phyloP scores from a whole-genome alignment of 768 basidiomycete genomes.

The Collybia mongolica region DNA sequence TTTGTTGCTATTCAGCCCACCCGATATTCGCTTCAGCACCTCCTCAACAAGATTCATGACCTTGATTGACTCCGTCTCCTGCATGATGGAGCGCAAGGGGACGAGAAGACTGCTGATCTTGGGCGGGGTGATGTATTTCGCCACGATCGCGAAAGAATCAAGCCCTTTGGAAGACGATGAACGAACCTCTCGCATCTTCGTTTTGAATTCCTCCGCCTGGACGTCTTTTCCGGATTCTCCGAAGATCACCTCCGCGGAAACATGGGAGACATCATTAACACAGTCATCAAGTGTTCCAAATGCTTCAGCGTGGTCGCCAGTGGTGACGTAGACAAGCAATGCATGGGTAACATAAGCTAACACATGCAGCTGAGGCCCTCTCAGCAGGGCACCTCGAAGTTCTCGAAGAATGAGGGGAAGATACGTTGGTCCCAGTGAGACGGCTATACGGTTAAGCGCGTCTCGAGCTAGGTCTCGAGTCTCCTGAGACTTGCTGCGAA shows the following conservation, averaged over 20 bases:
- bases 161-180: conserved; percentile 80
- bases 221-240: conserved; percentile 92
- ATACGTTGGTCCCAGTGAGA: conserved; percentile 69
- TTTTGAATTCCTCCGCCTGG: conserved; percentile 87
- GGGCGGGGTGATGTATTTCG: conserved; percentile 73
- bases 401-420: conserved; percentile 76
- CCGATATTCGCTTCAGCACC: conserved; percentile 76
- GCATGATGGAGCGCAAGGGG: conserved; percentile 82
- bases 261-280: conserved; percentile 74
- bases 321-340: conserved; percentile 77
- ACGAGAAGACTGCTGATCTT: conserved; percentile 75
- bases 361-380: conserved; percentile 94
- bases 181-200: conserved; percentile 90
- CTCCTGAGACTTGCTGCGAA: conserved; percentile 93
- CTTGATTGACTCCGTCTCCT: conserved; percentile 78
- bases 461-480: conserved; percentile 85
- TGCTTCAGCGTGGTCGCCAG: conserved; percentile 46
- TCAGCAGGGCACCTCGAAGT: conserved; percentile 76
- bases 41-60: conserved; percentile 87
- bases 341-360: conserved; percentile 84
- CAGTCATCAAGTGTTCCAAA: conserved; percentile 74
- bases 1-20: conserved; percentile 82
- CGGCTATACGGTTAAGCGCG: conserved; percentile 76
- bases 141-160: conserved; percentile 81
- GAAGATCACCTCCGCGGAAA: conserved; percentile 89